These are phyloP conservation scores for Apiospora saccharicola DNA, from an alignment of 2,329 filamentous ascomycete genomes.

Conservation along the genomic window DNA sequence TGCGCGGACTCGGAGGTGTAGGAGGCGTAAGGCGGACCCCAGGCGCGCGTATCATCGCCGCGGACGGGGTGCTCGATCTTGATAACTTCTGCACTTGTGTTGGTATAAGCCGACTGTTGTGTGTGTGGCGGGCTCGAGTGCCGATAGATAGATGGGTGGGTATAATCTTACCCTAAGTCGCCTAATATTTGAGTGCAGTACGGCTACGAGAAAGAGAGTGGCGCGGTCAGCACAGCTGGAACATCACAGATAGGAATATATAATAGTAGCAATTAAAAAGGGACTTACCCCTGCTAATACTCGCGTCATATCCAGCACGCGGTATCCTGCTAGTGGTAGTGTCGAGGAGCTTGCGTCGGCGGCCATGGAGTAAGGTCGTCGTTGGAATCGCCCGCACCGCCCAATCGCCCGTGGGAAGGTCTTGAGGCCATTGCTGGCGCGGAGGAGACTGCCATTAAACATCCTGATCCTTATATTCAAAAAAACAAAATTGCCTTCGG, in stretches of 20 bases:
- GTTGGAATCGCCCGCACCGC: neutral
- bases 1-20: constrained; percentile 68
- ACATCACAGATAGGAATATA: constrained; percentile 25
- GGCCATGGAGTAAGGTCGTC: constrained; percentile 37
- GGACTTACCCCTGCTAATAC: constrained; percentile 87
- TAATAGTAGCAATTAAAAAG: constrained; percentile 11
- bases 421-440: constrained; percentile 16
- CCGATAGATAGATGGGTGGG: constrained; percentile 2
- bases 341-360: constrained; percentile 37
- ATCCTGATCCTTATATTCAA: neutral
- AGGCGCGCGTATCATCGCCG: constrained; percentile 93
- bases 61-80: constrained; percentile 94
- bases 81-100: constrained; percentile 85
- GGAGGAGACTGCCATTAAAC: constrained; percentile 19
- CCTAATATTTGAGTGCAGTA: constrained; percentile 98
- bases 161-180: constrained; percentile 80
- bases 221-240: constrained; percentile 24
- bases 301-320: constrained; percentile 95
- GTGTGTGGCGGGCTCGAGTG: constrained; percentile 1
- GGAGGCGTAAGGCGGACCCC: constrained; percentile 92
- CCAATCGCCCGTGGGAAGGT: constrained; percentile 2
- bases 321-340: constrained; percentile 81
- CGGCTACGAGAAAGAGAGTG: constrained; percentile 62
- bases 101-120: constrained; percentile 40
- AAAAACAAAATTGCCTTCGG: neutral